Conservation (phyloP, 1,284 basidiomycete species). For the Paramarasmius palmivorus region DNA sequence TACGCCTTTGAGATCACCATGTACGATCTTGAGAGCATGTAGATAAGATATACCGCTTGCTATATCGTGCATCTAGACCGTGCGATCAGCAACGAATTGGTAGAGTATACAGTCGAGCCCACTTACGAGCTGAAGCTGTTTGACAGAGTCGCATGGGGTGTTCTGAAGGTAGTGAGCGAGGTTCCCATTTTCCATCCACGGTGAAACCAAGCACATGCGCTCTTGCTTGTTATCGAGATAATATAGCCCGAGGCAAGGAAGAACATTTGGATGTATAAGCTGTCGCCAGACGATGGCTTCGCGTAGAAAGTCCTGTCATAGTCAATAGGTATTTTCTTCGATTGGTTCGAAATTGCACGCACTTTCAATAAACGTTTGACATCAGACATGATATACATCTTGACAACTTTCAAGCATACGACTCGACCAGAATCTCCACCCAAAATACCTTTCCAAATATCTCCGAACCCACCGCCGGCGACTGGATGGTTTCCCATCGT, state of each 20-base stretch:
- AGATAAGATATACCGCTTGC: not conserved
- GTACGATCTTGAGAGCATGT: not conserved
- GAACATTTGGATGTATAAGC: conserved; percentile 4
- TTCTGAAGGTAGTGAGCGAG: not conserved
- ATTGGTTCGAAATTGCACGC: not conserved
- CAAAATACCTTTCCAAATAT: too few relatives aligned
- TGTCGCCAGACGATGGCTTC: conserved; percentile 5
- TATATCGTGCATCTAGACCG: not conserved
- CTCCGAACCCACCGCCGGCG: too few relatives aligned
- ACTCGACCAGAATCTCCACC: too few relatives aligned
- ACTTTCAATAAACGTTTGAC: not conserved
- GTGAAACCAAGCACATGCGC: conserved; percentile 11
- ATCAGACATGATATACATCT: not conserved
- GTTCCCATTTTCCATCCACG: conserved; percentile 9
- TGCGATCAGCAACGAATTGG: too few relatives aligned
- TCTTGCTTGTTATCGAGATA: conserved; percentile 8
- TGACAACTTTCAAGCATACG: too few relatives aligned
- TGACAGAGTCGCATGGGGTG: not conserved
- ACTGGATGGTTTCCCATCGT: too few relatives aligned
- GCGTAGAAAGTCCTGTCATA: not conserved
- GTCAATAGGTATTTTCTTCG: too few relatives aligned
- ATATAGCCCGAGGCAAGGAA: conserved; percentile 5
- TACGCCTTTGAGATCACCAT: not conserved
- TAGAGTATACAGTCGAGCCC: too few relatives aligned
- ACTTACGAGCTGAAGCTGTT: conserved; percentile 1